Evolutionary conservation across 2,329 filamentous ascomycete genomes (phyloP), one percentile per base, ranked within the genome.

Genomic region (Colletotrichum orbiculare): DNA sequence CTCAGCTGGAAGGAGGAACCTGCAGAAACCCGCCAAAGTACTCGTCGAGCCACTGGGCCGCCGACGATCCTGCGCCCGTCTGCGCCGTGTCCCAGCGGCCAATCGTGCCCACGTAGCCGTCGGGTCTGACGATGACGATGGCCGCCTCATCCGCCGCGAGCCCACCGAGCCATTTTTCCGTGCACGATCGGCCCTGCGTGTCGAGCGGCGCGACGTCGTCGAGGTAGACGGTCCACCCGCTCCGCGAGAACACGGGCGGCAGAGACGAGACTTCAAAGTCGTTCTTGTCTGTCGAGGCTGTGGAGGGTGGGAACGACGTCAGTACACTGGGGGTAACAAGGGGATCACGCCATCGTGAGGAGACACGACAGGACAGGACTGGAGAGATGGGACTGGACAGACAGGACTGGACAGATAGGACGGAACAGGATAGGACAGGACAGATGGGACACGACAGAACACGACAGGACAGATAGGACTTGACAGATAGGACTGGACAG

Each of bases 191-290:
- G 34, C 80, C 80, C 17, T 81, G 79, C 4, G 82, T 85, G 59
- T 87, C 83, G 57, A 81, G 84, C 68, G 85, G 83, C 34, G 83
- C 80, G 13, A 87, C 76, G 72, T 92, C 83, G 71, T 93, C 91
- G 0, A 92, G 79, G 72, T 93, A 93, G 63, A 93, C 83, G 0
- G 89, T 91, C 88, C 89, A 93, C 35, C 84, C 82, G 73, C 88
- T 90, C 54, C 87, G 82, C 68, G 89, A 84, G 41, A 92, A 74
- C n/a, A 89, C 72, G 0, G 78, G 73, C 0, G 90, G 90, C n/a
- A 93, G 77, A 69, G 91, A 85, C 2, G 82, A 81, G 34, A 92
- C 83, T 73, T 93, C 91, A 48, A 93, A 82, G 2, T 85, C 80
- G 3, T 79, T 77, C 74, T 90, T 90, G 34, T 83, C 76, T 78